Percentiles rank a stretch among this genome's conserved stretches.
Evolutionary conservation across 495 filamentous ascomycete species (phyloP).

Genomic region (Poronia punctata): DNA sequence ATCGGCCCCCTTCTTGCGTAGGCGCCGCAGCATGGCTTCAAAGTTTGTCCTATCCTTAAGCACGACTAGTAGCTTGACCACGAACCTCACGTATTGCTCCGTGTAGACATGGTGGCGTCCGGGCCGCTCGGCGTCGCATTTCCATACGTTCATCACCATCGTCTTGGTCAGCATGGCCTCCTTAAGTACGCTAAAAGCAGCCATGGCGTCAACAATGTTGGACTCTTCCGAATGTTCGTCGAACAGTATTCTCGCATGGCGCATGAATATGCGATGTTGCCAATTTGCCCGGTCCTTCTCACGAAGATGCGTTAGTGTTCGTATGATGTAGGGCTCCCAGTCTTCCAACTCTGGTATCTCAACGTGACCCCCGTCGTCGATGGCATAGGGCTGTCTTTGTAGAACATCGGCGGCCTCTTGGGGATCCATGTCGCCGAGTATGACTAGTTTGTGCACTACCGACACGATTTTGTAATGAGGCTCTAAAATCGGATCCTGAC

Average conservation of each 20-base stretch:
- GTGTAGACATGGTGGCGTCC: constrained; percentile 94
- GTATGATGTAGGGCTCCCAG: constrained; percentile 72
- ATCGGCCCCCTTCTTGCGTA: constrained; percentile 75
- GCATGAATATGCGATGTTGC: constrained; percentile 89
- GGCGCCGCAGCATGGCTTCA: constrained; percentile 70
- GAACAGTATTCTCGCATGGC: constrained; percentile 71
- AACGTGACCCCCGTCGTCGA: constrained; percentile 28
- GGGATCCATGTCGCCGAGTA: constrained; percentile 33
- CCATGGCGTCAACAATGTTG: constrained; percentile 38
- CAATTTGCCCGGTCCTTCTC: constrained; percentile 89
- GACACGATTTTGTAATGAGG: constrained; percentile 95
- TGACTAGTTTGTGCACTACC: constrained; percentile 75
- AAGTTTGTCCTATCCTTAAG: constrained; percentile 72
- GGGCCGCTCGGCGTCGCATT: constrained; percentile 83
- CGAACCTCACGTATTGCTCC: constrained; percentile 77
- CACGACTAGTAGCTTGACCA: constrained; percentile 64
- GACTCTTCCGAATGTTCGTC: constrained; percentile 29
- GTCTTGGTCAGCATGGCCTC: constrained; percentile 93
- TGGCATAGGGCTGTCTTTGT: constrained; percentile 38
- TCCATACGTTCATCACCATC: constrained; percentile 93
- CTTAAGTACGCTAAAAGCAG: constrained; percentile 67
- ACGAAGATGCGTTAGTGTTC: constrained; percentile 65
- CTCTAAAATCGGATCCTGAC: constrained; percentile 80
- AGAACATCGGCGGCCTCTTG: constrained; percentile 39
- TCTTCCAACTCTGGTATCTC: constrained; percentile 45